Conservation (phyloP, 129 eudicot species). For the Tagetes erecta region DNA sequence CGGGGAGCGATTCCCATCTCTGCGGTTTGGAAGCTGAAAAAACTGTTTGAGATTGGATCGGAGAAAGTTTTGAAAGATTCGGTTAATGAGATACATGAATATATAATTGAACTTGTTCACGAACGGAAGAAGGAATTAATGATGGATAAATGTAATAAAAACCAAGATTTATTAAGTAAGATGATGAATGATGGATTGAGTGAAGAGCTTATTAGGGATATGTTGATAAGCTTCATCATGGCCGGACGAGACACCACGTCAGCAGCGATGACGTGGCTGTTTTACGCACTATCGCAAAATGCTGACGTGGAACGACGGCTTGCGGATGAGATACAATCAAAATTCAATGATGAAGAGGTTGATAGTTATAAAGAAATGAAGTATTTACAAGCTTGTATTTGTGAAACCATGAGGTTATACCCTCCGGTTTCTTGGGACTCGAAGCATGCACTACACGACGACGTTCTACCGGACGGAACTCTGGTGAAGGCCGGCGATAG, state of each 20-base stretch:
- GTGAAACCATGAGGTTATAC: slow-evolving; percentile 83
- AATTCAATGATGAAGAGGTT: not conserved
- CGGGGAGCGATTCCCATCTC: slow-evolving; percentile 33
- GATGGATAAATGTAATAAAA: not conserved
- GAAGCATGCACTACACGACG: slow-evolving; percentile 58
- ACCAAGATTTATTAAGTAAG: slow-evolving; percentile 41
- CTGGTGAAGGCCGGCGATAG: slow-evolving; percentile 54
- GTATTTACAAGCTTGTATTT: slow-evolving; percentile 64
- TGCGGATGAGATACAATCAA: slow-evolving; percentile 3
- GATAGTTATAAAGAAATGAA: slow-evolving; percentile 49
- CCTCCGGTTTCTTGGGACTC: slow-evolving; percentile 98
- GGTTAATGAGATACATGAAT: slow-evolving; percentile 30
- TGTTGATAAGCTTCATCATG: slow-evolving; percentile 61
- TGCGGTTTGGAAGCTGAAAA: slow-evolving; percentile 45
- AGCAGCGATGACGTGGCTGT: slow-evolving; percentile 69
- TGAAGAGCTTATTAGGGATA: slow-evolving; percentile 51
- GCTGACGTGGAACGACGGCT: slow-evolving; percentile 17
- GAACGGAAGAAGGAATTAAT: slow-evolving; percentile 23
- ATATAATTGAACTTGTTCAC: slow-evolving; percentile 18
- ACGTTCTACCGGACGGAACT: slow-evolving; percentile 81
- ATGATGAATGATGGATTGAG: slow-evolving; percentile 41
- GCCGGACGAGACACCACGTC: slow-evolving; percentile 76
- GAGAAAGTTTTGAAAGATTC: slow-evolving; percentile 40
- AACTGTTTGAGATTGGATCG: slow-evolving; percentile 36
- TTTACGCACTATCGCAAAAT: slow-evolving; percentile 47